Evolutionary conservation across 192 early-diverging fungal species (phyloP).

Genomic region (Rhizophagus sp.): DNA sequence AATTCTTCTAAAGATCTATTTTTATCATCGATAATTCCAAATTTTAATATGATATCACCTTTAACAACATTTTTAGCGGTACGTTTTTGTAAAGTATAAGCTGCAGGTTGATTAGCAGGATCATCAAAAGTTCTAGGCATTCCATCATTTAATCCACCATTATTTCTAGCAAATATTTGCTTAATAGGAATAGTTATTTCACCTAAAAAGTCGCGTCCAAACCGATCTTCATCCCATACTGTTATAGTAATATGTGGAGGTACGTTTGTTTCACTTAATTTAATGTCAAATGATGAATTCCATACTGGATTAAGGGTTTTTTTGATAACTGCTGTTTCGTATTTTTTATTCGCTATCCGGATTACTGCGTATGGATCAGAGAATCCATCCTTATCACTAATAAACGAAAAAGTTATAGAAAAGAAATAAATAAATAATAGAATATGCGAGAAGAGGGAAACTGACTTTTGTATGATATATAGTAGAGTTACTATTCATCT

Average conservation of each 20-base stretch:
- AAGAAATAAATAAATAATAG: background rate
- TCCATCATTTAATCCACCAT: slow-evolving; percentile 35
- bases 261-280: slow-evolving; percentile 39
- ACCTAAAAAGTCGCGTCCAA: slow-evolving; percentile 65
- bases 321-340: slow-evolving; percentile 58
- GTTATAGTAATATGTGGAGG: slow-evolving; percentile 46
- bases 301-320: slow-evolving; percentile 71
- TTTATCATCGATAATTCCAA: slow-evolving; percentile 4
- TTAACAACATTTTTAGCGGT: slow-evolving; percentile 20
- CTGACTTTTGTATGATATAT: too few species aligned
- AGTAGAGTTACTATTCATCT: background rate
- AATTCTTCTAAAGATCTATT: slow-evolving; percentile 17
- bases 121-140: slow-evolving; percentile 53
- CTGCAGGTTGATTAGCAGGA: slow-evolving; percentile 47
- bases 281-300: slow-evolving; percentile 62
- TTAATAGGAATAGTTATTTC: slow-evolving; percentile 59
- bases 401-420: background rate
- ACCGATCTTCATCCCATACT: slow-evolving; percentile 73
- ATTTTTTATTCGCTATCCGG: slow-evolving; percentile 59
- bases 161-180: slow-evolving; percentile 43
- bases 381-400: slow-evolving; percentile 36
- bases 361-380: slow-evolving; percentile 51
- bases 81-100: slow-evolving; percentile 26
- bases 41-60: slow-evolving; percentile 32
- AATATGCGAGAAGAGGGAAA: background rate